A percentile compares a stretch with the other conserved stretches of the same genome.
Evolutionary conservation across 257 asterid species (phyloP).

Genomic region (Capsicum baccatum): DNA sequence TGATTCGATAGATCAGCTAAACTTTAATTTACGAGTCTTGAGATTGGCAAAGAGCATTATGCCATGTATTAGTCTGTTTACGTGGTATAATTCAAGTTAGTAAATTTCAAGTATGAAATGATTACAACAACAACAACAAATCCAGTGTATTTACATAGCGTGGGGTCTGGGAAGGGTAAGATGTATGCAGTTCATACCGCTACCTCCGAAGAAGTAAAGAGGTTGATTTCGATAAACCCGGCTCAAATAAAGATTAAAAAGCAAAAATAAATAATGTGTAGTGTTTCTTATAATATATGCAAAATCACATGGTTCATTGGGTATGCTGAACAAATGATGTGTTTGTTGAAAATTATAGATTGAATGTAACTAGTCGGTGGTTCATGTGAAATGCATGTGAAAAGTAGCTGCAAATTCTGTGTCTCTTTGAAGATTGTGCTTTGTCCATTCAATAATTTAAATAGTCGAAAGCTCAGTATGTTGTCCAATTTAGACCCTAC

Average conservation of each 20-base stretch:
- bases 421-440: not conserved
- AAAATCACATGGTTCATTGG: not conserved
- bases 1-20: too few relatives aligned
- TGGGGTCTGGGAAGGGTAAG: too few relatives aligned
- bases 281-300: not conserved
- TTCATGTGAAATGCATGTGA: conserved; percentile 25
- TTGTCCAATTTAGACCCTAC: not conserved
- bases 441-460: not conserved
- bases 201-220: too few relatives aligned
- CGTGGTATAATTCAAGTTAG: not conserved
- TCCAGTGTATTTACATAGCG: too few relatives aligned
- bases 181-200: too few relatives aligned
- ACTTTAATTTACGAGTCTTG: too few relatives aligned
- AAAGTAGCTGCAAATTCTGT: not conserved
- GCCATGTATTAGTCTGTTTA: not conserved
- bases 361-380: conserved; percentile 15
- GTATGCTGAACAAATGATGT: not conserved
- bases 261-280: not conserved
- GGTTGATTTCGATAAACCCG: too few relatives aligned
- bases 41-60: not conserved
- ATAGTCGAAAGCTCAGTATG: not conserved
- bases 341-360: not conserved
- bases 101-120: too few relatives aligned
- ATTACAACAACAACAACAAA: too few relatives aligned
- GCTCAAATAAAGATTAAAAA: not conserved